Evolutionary conservation across 1,284 basidiomycete genomes (phyloP), one percentile per base, ranked within the genome.

Genomic region (Peniophora sp.): DNA sequence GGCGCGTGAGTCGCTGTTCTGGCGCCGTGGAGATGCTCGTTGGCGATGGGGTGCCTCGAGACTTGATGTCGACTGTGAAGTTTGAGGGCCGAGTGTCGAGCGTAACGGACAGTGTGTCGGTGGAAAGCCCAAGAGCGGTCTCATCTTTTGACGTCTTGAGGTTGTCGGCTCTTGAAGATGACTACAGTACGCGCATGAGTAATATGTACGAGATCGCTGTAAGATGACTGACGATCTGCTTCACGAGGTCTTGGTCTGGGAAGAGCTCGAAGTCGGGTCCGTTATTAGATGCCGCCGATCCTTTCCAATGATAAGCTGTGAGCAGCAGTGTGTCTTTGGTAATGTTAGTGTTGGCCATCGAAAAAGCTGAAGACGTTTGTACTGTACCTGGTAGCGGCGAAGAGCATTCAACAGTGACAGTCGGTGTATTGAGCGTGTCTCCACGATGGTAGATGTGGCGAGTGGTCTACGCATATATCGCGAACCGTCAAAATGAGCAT

Each of bases 401-500:
- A 9, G 44, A 45, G 44, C 44, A 45, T 45, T 45, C 44, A 20
- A 45, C 12, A 23, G 44, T 45, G 23, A 45, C 22, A n/a, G 44
- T 23, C 19, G 44, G 44, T 9, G 44, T 45, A 25, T 45, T 45
- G 23, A 45, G 44, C 14, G 44, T 45, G 44, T 45, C 44, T 5
- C 44, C 44, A 25, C 44, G 44, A n/a, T 45, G 44, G 20, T 45
- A 23, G 44, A 45, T 45, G 44, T 45, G 44, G 16, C 44, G 16
- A 14, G 44, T 45, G 14, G 44, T 45, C 44, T 45, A 45, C 10
- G 23, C 17, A n/a, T 16, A 23, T 22, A 22, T 45, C 23, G 44
- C 9, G 44, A 14, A 9, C 12, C 44, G 23, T 16, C 14, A 10
- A 36, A 44, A 19, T 20, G 12, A 23, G 44, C 12, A 45, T 23